phyloP scores from a whole-genome alignment of 306 rosid species.

The Ceratonia siliqua region DNA sequence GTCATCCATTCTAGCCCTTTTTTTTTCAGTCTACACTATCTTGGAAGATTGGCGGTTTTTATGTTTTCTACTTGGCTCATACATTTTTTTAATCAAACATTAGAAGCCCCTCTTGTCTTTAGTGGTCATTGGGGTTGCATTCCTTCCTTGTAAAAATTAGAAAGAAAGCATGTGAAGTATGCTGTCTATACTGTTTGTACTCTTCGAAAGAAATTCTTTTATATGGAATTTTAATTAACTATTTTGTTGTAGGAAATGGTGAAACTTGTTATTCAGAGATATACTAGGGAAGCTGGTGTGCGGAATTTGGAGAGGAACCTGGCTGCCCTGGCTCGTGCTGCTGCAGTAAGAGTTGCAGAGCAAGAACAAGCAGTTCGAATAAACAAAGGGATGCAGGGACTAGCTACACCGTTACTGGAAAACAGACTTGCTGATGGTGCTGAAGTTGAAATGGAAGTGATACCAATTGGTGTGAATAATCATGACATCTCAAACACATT shows the following conservation, averaged over 20 bases:
- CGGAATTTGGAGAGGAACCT: conserved; percentile 86
- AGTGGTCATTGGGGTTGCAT: conserved; percentile 7
- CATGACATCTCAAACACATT: conserved; percentile 72
- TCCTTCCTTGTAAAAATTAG: conserved; percentile 16
- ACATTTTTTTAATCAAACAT: conserved; percentile 22
- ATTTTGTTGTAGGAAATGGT: conserved; percentile 71
- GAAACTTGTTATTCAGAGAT: conserved; percentile 79
- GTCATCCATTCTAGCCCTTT: not conserved
- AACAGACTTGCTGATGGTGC: conserved; percentile 82
- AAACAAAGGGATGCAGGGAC: conserved; percentile 71
- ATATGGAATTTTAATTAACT: conserved; percentile 27
- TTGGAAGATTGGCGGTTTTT: conserved; percentile 20
- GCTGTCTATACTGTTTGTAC: not conserved
- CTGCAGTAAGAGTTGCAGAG: conserved; percentile 93
- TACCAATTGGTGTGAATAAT: conserved; percentile 79
- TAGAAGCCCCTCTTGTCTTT: conserved; percentile 13
- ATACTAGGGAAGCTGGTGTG: conserved; percentile 99
- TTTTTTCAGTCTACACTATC: not conserved
- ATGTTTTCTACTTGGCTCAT: conserved; percentile 6
- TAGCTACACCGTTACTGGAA: conserved; percentile 76
- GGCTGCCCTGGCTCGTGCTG: conserved; percentile 96
- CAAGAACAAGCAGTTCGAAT: conserved; percentile 71
- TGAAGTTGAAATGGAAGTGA: conserved; percentile 98
- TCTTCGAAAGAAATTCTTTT: conserved; percentile 27
- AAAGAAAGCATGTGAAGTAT: not conserved